These are phyloP conservation scores for Sphagnum tenellum DNA, from an alignment of 225 moss, liverwort and hornwort genomes.

Conservation along the genomic window DNA sequence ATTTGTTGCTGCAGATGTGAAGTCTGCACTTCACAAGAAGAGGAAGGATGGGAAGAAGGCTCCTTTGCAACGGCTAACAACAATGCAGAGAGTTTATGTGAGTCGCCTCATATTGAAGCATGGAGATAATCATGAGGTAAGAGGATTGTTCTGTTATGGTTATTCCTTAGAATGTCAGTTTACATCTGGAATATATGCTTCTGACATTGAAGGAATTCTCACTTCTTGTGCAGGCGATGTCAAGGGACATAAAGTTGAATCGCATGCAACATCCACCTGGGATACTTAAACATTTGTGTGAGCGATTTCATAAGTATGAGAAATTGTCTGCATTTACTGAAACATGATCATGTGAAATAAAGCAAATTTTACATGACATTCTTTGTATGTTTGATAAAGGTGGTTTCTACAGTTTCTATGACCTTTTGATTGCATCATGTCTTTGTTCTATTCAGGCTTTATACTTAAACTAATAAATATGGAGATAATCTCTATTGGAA, in stretches of 20 bases:
- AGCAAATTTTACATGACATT: no score
- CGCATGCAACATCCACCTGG: slow-evolving; percentile 87
- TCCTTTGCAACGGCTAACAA: slow-evolving; percentile 72
- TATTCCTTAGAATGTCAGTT: not conserved
- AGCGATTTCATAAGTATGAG: slow-evolving; percentile 56
- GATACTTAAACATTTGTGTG: slow-evolving; percentile 53
- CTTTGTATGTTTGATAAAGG: no score
- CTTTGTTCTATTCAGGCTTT: no score
- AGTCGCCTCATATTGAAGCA: slow-evolving; percentile 71
- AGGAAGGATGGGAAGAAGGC: slow-evolving; percentile 88
- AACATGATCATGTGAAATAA: no score
- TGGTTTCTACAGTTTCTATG: no score
- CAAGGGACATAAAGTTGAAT: slow-evolving; percentile 77
- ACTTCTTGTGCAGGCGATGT: slow-evolving; percentile 62
- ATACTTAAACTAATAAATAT: no score
- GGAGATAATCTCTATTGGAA: no score
- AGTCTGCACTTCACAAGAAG: slow-evolving; percentile 76
- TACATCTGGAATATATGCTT: not conserved
- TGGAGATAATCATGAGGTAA: slow-evolving; percentile 58
- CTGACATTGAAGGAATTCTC: not conserved
- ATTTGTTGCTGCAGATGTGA: slow-evolving; percentile 48
- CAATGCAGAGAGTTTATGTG: slow-evolving; percentile 82
- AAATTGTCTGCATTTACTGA: slow-evolving; percentile 17
- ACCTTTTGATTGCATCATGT: no score
- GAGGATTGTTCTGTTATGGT: not conserved